These are phyloP conservation scores for Tulasnella sp. DNA, from an alignment of 768 basidiomycete species.

Conservation along the genomic window DNA sequence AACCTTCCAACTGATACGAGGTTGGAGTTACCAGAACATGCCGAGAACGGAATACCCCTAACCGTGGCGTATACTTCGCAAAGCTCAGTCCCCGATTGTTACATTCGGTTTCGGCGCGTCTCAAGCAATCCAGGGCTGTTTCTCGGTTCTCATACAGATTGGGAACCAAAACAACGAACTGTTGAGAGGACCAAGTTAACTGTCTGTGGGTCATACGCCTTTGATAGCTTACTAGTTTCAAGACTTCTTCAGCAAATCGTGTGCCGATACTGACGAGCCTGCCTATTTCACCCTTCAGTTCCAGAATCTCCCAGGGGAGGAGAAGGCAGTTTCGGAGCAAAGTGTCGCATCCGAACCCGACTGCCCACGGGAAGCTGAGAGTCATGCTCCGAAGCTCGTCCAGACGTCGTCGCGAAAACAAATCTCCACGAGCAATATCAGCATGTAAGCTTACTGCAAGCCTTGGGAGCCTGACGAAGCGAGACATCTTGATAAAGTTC, in stretches of 20 bases:
- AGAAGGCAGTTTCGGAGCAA: slow-evolving; percentile 62
- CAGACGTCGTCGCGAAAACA: slow-evolving; percentile 51
- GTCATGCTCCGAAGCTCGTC: slow-evolving; percentile 46
- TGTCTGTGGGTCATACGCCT: slow-evolving; percentile 39
- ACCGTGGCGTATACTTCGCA: background rate
- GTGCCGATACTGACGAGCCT: slow-evolving; percentile 46
- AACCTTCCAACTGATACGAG: slow-evolving; percentile 63
- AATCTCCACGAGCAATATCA: slow-evolving; percentile 40
- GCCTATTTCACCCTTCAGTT: slow-evolving; percentile 23
- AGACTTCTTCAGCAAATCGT: slow-evolving; percentile 38
- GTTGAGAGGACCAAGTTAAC: background rate
- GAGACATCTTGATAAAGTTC: slow-evolving; percentile 48
- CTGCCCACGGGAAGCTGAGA: slow-evolving; percentile 52
- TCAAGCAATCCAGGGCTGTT: slow-evolving; percentile 46
- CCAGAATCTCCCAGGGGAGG: slow-evolving; percentile 53
- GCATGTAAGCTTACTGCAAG: slow-evolving; percentile 44
- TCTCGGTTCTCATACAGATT: slow-evolving; percentile 32
- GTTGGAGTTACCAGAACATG: slow-evolving; percentile 76
- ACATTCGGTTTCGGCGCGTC: slow-evolving; percentile 36
- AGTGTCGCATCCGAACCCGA: slow-evolving; percentile 74
- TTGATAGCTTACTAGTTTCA: slow-evolving; percentile 47
- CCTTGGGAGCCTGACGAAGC: slow-evolving; percentile 39
- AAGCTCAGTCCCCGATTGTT: slow-evolving; percentile 3
- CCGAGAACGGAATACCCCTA: slow-evolving; percentile 55
- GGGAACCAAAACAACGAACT: background rate